These are phyloP conservation scores for Xylaria sp. DNA, from an alignment of 2,329 filamentous ascomycete genomes.

Conservation along the genomic window DNA sequence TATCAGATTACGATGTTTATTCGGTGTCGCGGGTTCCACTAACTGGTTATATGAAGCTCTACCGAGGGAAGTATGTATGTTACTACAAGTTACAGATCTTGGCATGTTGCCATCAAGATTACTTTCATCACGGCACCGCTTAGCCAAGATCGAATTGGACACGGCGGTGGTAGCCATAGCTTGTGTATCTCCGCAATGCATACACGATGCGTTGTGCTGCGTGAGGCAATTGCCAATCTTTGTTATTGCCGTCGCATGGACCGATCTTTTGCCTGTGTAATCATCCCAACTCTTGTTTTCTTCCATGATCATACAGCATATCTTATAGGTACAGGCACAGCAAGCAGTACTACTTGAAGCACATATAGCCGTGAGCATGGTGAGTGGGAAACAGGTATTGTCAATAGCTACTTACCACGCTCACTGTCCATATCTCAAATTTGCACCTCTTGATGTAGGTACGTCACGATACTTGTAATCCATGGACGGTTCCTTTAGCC, in stretches of 20 bases:
- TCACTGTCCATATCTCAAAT: too few relatives aligned
- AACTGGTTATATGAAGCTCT: not conserved
- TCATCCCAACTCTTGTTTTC: not conserved
- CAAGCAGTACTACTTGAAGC: not conserved
- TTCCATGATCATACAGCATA: not conserved
- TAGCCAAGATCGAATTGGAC: not conserved
- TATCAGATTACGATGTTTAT: conserved; percentile 16
- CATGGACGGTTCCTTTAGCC: not conserved
- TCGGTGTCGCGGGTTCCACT: not conserved
- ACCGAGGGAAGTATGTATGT: not conserved
- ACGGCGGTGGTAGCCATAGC: not conserved
- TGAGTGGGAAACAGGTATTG: too few relatives aligned
- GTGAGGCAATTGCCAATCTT: not conserved
- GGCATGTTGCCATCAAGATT: conserved; percentile 11
- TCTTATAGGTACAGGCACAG: not conserved
- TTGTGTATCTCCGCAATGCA: conserved; percentile 30
- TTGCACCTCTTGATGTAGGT: too few relatives aligned
- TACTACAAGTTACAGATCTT: conserved; percentile 1
- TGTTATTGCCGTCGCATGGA: conserved; percentile 1
- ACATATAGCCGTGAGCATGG: too few relatives aligned
- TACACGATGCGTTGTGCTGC: conserved; percentile 38
- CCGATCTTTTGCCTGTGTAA: not conserved
- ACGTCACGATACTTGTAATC: not conserved
- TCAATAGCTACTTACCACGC: too few relatives aligned
- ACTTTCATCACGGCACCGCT: not conserved